phyloP scores from a whole-genome alignment of 495 filamentous ascomycete genomes.

The Lasiosphaeria hispida region DNA sequence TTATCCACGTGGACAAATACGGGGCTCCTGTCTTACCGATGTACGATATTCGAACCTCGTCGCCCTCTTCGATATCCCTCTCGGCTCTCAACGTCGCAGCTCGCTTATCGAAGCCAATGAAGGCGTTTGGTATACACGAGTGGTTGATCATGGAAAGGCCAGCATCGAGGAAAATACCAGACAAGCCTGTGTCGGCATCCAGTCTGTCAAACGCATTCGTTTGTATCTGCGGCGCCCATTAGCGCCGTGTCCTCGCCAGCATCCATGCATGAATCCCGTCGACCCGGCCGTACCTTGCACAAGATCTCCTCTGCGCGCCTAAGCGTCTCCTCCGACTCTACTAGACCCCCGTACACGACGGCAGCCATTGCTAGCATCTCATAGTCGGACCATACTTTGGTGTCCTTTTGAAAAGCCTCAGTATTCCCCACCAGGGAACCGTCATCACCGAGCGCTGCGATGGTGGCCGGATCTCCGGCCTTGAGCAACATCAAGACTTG shows the following conservation, averaged over 20 bases:
- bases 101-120: constrained; percentile 45
- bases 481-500: constrained; percentile 41
- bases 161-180: constrained; percentile 44
- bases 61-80: constrained; percentile 39
- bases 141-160: constrained; percentile 52
- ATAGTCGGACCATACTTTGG: constrained; percentile 35
- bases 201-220: constrained; percentile 47
- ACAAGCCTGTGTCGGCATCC: constrained; percentile 38
- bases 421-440: constrained; percentile 39
- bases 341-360: constrained; percentile 36
- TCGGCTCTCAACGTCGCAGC: constrained; percentile 40
- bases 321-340: constrained; percentile 27
- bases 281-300: constrained; percentile 35
- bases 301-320: constrained; percentile 35
- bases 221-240: constrained; percentile 34
- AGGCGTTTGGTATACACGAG: constrained; percentile 52
- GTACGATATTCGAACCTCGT: constrained; percentile 53
- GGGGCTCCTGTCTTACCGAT: constrained; percentile 35
- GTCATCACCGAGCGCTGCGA: constrained; percentile 26
- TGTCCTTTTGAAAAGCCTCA: constrained; percentile 24
- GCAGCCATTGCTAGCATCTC: constrained; percentile 47
- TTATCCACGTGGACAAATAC: neutral
- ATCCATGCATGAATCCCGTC: too few relatives aligned
- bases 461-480: constrained; percentile 9
- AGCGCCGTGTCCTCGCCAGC: neutral